Evolutionary conservation across 805 yeast genomes (phyloP), one percentile per base, ranked within the genome.

Genomic region (Metschnikowia hibisci): DNA sequence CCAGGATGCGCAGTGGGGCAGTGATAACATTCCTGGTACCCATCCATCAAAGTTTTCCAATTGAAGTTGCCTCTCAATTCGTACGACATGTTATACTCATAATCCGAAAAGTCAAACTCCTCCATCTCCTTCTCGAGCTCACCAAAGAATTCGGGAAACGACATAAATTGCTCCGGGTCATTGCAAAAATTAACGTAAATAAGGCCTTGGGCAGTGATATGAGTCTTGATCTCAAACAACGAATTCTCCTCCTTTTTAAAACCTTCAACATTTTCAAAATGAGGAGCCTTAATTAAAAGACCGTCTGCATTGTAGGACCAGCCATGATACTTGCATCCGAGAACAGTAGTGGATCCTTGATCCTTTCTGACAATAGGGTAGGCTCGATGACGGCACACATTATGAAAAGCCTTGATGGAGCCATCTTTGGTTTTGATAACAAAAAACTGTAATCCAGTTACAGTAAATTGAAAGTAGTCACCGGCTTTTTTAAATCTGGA

Each of bases 1-100:
- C 83, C 83, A 4, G 83, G 83, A 51, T 79, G 84, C 1, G 83
- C 83, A 9, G 83, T 79, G 33, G 84, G 84, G 58, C 84, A 79
- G 58, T 79, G 84, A 62, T 79, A 79, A 53, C 84, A 79, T 61
- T 79, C 84, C 63, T 79, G 82, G 61, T 79, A 79, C 7, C 84
- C 83, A 53, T 79, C 84, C 82, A 79, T 78, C 47, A 79, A 66
- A 4, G 84, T 79, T 54, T 79, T 79, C 84, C 84, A 79, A 63
- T 79, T 79, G 66, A 79, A 79, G 53, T 75, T 64, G 39, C 84
- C 84, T 50, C 78, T 82, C 34, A 79, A 67, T 56, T 79, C 83
- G 51, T 78, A 79, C 12, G 81, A 74, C 82, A 78, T 77, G 61
- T 79, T 78, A 62, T 78, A 79, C 51, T 79, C 82, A 53, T 79